Conservation (phyloP, 2,329 filamentous ascomycete species). For the Zymoseptoria pseudotritici region DNA sequence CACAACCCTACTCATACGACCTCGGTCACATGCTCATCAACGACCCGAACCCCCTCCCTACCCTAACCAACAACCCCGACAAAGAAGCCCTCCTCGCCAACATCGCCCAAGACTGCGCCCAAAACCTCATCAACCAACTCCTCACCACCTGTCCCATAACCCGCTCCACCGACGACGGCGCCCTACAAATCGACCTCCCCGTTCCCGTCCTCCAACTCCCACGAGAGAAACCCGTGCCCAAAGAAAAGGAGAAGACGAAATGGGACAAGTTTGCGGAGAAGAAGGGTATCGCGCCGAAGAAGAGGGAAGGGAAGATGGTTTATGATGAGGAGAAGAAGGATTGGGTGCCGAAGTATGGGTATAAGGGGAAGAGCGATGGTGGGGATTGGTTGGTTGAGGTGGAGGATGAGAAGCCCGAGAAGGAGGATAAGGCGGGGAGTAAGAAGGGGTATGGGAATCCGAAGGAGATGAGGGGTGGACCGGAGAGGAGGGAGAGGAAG, state of each 20-base stretch:
- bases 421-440: slow-evolving; percentile 49
- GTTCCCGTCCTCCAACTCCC: slow-evolving; percentile 63
- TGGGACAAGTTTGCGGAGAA: slow-evolving; percentile 96
- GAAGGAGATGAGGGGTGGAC: slow-evolving; percentile 2
- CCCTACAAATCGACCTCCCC: slow-evolving; percentile 72
- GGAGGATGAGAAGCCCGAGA: slow-evolving; percentile 56
- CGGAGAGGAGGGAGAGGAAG: slow-evolving; percentile 14
- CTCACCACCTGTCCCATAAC: slow-evolving; percentile 78
- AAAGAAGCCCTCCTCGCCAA: slow-evolving; percentile 60
- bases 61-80: slow-evolving; percentile 39
- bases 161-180: slow-evolving; percentile 52
- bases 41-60: slow-evolving; percentile 74
- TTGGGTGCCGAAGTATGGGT: slow-evolving; percentile 93
- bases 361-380: slow-evolving; percentile 61
- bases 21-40: slow-evolving; percentile 77
- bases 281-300: slow-evolving; percentile 92
- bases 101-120: slow-evolving; percentile 80
- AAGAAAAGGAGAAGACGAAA: slow-evolving; percentile 74
- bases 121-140: slow-evolving; percentile 89
- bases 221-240: slow-evolving; percentile 84
- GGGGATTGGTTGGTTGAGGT: slow-evolving; percentile 89
- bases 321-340: slow-evolving; percentile 79
- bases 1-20: slow-evolving; percentile 87
- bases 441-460: slow-evolving; percentile 17
- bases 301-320: slow-evolving; percentile 69